Base-by-base conservation (phyloP, 2,329 filamentous ascomycete genomes). In the Penicillium sp. region DNA sequence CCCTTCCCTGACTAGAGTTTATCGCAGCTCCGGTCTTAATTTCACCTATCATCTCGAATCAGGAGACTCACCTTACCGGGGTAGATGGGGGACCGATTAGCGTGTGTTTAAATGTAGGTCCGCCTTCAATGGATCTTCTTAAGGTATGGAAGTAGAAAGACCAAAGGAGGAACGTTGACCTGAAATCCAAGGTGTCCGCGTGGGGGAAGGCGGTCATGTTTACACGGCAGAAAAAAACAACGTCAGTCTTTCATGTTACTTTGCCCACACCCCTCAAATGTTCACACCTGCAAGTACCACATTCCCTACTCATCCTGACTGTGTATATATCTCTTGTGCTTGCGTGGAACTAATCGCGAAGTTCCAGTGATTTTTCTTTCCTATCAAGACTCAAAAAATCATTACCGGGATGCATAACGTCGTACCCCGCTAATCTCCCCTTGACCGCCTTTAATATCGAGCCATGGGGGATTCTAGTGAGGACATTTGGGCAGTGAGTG, bases 401-500 rank as follows among this genome's bases (percentile, higher is more conserved):
- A 42, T 22, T 42, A 5, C 10, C 4, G 19, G 44, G 29, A 27
- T 26, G 24, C 27, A 29, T 47, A n/a, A 29, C 24, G 13, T 21
- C 19, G 19, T 19, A 31, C 46, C 46, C 46, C 46, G 27, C 46
- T 33, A 31, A 14, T 10, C 16, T 42, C 19, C 27, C 46, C 24
- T 47, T 47, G 26, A 49, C 46, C 46, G 26, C 19, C 19, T 29
- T 22, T 49, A 10, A 42, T n/a, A 21, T 54, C 11, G 22, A 54
- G 39, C 19, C 35, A 54, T 54, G 52, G 19, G 29, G 21, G 27
- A 43, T 44, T 3, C 39, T 13, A 22, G 4, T 42, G 19, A 14
- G 19, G 37, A 50, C 26, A 45, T 10, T 37, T 50, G 26, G 43
- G 16, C 46, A 45, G 53, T 55, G 11, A 55, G 52, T 49, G n/a